Evolutionary conservation across 2,329 filamentous ascomycete genomes (phyloP).

Genomic region (Leptographium wingfieldii): DNA sequence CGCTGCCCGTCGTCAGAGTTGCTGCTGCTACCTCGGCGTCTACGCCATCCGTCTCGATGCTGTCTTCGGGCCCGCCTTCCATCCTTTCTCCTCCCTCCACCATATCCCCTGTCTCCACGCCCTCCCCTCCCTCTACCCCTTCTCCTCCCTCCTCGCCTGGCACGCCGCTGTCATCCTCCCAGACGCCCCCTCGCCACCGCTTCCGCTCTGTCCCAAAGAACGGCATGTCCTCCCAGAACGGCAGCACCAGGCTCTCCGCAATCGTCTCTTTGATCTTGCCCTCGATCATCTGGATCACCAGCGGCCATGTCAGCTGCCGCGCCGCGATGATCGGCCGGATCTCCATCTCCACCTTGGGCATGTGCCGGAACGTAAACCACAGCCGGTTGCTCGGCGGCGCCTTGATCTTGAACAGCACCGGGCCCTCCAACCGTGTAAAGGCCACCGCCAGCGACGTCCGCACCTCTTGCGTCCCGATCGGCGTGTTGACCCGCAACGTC

Average conservation of each 20-base stretch:
- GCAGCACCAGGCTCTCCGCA: slow-evolving; percentile 78
- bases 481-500: slow-evolving; percentile 85
- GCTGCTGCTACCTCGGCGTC: not conserved
- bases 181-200: slow-evolving; percentile 75
- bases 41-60: not conserved
- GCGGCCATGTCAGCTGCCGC: slow-evolving; percentile 85
- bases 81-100: not conserved
- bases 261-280: slow-evolving; percentile 89
- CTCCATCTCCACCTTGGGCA: slow-evolving; percentile 86
- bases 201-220: slow-evolving; percentile 76
- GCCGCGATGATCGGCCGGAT: slow-evolving; percentile 93
- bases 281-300: slow-evolving; percentile 88
- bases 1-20: slow-evolving; percentile 9
- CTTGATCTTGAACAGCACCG: slow-evolving; percentile 76
- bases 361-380: slow-evolving; percentile 93
- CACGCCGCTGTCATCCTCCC: slow-evolving; percentile 34
- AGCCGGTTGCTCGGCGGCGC: slow-evolving; percentile 87
- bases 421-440: slow-evolving; percentile 73
- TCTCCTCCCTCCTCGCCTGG: slow-evolving; percentile 19
- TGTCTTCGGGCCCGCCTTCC: not conserved
- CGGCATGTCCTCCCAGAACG: slow-evolving; percentile 92
- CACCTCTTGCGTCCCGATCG: slow-evolving; percentile 83
- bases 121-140: slow-evolving; percentile 11
- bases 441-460: slow-evolving; percentile 79
- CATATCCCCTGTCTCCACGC: not conserved